These are phyloP conservation scores for Cryptococcus wingfieldii DNA, from an alignment of 1,284 basidiomycete genomes.

Conservation along the genomic window DNA sequence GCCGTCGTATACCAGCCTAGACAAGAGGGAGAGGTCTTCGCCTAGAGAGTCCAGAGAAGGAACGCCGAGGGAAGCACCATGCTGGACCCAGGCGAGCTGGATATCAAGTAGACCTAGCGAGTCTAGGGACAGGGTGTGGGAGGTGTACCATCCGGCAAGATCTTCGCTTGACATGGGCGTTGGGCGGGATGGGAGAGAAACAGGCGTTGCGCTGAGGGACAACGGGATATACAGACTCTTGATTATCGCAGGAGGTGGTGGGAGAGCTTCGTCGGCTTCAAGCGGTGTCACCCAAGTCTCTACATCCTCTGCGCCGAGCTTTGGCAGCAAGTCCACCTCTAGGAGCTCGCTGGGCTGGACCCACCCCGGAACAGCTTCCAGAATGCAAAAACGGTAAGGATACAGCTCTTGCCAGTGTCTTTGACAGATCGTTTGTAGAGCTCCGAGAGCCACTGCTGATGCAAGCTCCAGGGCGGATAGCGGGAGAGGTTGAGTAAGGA, in stretches of 20 bases:
- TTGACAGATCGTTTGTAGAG: conserved; percentile 58
- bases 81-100: conserved; percentile 73
- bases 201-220: background rate
- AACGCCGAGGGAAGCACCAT: conserved; percentile 75
- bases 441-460: conserved; percentile 57
- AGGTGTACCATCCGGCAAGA: conserved; percentile 69
- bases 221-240: background rate
- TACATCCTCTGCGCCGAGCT: conserved; percentile 53
- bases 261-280: background rate
- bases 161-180: conserved; percentile 42
- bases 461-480: conserved; percentile 64
- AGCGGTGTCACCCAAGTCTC: conserved; percentile 41
- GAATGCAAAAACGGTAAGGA: conserved; percentile 64
- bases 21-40: conserved; percentile 81
- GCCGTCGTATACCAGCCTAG: conserved; percentile 77
- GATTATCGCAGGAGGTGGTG: background rate
- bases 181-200: background rate
- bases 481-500: conserved; percentile 61
- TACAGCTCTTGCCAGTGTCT: conserved; percentile 60
- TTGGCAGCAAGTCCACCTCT: conserved; percentile 63
- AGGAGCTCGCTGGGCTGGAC: conserved; percentile 56
- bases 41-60: conserved; percentile 75
- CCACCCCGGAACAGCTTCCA: conserved; percentile 71
- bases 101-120: conserved; percentile 71
- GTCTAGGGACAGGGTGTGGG: conserved; percentile 61